phyloP scores from a whole-genome alignment of 78 protist genomes.

The Planoprotostelium fungivorum region DNA sequence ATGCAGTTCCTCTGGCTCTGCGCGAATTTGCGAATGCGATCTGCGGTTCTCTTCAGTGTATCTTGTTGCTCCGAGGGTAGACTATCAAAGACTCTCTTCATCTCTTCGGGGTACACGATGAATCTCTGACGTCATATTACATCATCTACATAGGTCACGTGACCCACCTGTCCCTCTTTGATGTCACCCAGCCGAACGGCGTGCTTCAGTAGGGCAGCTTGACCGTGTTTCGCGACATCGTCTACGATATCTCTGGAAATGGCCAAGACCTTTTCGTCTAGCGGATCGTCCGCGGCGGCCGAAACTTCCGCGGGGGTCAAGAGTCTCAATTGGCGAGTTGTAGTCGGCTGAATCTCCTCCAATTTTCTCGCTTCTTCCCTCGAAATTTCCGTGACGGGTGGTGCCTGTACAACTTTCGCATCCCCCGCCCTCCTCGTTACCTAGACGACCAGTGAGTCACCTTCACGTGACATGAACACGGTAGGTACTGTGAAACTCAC shows the following conservation, averaged over 20 bases:
- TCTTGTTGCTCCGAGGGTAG: neutral
- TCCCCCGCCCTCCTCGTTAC: conserved; percentile 5
- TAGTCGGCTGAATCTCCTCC: too few species aligned
- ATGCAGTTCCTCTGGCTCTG: conserved; percentile 7
- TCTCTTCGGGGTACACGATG: neutral
- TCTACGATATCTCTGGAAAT: conserved; percentile 7
- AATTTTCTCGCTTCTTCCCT: neutral
- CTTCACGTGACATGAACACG: neutral
- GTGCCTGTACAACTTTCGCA: neutral
- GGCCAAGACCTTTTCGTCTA: conserved; percentile 9
- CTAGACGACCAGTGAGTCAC: neutral
- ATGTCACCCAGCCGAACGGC: conserved; percentile 22
- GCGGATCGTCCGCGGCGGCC: conserved; percentile 13
- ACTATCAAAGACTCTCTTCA: conserved; percentile 20
- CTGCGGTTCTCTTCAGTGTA: conserved; percentile 9
- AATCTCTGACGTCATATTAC: neutral
- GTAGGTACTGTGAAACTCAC: neutral
- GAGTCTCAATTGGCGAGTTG: neutral
- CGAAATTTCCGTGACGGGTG: neutral
- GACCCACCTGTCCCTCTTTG: neutral
- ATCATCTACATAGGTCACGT: neutral
- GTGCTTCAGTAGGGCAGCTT: neutral
- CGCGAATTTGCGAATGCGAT: conserved; percentile 29
- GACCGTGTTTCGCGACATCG: conserved; percentile 22
- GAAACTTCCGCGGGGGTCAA: conserved; percentile 9